Evolutionary conservation across 2,329 filamentous ascomycete species (phyloP), one percentile per base, ranked within the genome.

Genomic region (Phyllosticta ampelicida): DNA sequence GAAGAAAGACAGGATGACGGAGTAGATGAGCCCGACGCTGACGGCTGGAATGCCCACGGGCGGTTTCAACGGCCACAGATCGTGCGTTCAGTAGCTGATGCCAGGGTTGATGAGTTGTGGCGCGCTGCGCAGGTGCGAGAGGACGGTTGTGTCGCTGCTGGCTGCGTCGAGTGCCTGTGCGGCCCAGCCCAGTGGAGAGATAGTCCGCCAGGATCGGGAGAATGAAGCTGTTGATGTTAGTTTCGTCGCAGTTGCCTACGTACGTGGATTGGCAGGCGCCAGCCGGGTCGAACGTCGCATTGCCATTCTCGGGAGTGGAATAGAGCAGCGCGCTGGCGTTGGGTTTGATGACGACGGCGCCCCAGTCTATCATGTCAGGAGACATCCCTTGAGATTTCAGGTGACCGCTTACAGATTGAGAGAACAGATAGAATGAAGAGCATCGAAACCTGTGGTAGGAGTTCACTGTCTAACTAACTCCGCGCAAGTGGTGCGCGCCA

Each of bases 1-100:
- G 73, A 86, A 86, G 72, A 86, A 86, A 0, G 82, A 80, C 48
- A 86, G 75, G 64, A 86, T 86, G 64, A 86, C 86, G 1, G 86
- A 71, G 65, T 86, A 86, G 63, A 86, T 86, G 26, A 86, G 70
- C 0, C 83, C 83, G 56, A 86, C 83, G 1, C 76, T 80, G 2
- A 86, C 78, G 0, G 82, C 77, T 0, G 83, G 84, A 1, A 78
- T 81, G 0, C 77, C 72, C 1, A 75, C 75, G 5, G 78, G 73
- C 0, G 82, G 82, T 16, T 66, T 70, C 66, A 86, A 86, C 0
- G 83, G 83, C 2, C 83, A 74, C 4, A 86, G 73, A 59, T 86
- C 83, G 67, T 78, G 75, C 16, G 72, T 71, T 3, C 74, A 78
- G 67, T 83, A 83, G 0, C 77, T 80, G 56, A 84, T 79, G 0